Conservation (phyloP, 2,329 filamentous ascomycete genomes). For the Diaporthe citriasiana region DNA sequence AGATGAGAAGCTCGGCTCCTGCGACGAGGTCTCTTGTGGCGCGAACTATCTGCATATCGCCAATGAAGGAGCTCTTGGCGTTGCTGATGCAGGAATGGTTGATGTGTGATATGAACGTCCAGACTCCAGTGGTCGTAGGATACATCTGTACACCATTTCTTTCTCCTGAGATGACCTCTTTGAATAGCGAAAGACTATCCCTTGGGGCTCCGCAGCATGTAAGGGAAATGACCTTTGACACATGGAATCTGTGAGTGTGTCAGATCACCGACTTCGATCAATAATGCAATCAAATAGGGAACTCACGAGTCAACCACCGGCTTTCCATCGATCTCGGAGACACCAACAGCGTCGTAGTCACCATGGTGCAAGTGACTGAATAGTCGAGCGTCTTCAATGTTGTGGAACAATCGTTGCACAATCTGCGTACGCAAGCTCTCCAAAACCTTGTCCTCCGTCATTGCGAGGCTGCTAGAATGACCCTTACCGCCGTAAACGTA, state of each 20-base stretch:
- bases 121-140: neutral
- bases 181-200: accelerated
- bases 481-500: neutral
- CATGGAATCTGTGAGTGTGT: neutral
- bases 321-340: neutral
- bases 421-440: neutral
- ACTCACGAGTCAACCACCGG: neutral
- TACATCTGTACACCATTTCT: neutral
- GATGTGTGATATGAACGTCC: neutral
- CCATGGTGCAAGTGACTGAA: neutral
- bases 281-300: neutral
- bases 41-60: neutral
- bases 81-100: neutral
- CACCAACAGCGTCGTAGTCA: neutral
- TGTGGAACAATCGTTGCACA: neutral
- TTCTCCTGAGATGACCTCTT: neutral
- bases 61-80: neutral
- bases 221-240: neutral
- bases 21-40: neutral
- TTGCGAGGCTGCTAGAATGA: neutral
- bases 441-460: accelerated
- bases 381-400: neutral
- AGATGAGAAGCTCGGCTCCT: neutral
- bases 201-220: neutral
- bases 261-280: neutral